A percentile compares a stretch with the other conserved stretches of the same genome.
Conservation (phyloP, 140 eudicot genomes). For the Cichorium intybus region DNA sequence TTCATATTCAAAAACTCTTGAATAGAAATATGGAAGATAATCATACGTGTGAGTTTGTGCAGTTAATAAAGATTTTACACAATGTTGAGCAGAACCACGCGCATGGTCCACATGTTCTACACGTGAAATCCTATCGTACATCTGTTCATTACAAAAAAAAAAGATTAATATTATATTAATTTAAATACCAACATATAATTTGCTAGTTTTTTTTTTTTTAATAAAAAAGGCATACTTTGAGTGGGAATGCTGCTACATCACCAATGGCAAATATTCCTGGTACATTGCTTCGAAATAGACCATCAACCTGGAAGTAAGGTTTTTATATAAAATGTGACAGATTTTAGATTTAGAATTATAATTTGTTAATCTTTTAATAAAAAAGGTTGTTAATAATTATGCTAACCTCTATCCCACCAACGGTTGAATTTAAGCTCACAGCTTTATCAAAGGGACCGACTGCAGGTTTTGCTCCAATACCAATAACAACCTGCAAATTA, state of each 20-base stretch:
- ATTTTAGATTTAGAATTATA: background rate
- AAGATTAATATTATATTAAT: background rate
- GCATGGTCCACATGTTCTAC: slow-evolving; percentile 99
- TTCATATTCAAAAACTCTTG: slow-evolving; percentile 90
- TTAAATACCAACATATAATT: slow-evolving; percentile 1
- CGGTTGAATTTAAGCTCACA: slow-evolving; percentile 55
- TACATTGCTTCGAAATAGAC: slow-evolving; percentile 71
- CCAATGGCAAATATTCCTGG: slow-evolving; percentile 96
- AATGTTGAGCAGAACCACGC: slow-evolving; percentile 96
- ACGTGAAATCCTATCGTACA: slow-evolving; percentile 73
- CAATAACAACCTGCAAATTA: slow-evolving; percentile 79
- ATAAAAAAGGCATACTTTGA: slow-evolving; percentile 51
- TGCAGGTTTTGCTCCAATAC: slow-evolving; percentile 97
- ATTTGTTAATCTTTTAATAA: background rate
- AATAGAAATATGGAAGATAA: slow-evolving; percentile 91
- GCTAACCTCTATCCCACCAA: slow-evolving; percentile 93
- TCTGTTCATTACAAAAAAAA: slow-evolving; percentile 42
- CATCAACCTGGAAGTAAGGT: slow-evolving; percentile 66
- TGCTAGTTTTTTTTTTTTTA: slow-evolving; percentile 1
- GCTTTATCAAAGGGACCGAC: slow-evolving; percentile 65
- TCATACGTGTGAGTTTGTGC: slow-evolving; percentile 73
- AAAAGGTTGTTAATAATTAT: background rate
- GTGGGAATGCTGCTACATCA: slow-evolving; percentile 98
- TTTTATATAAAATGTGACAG: too few species aligned
- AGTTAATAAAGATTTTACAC: slow-evolving; percentile 72